A percentile compares a stretch with the other conserved stretches of the same genome.
Evolutionary conservation across 2,329 filamentous ascomycete genomes (phyloP).

Genomic region (Westerdykella sp.): DNA sequence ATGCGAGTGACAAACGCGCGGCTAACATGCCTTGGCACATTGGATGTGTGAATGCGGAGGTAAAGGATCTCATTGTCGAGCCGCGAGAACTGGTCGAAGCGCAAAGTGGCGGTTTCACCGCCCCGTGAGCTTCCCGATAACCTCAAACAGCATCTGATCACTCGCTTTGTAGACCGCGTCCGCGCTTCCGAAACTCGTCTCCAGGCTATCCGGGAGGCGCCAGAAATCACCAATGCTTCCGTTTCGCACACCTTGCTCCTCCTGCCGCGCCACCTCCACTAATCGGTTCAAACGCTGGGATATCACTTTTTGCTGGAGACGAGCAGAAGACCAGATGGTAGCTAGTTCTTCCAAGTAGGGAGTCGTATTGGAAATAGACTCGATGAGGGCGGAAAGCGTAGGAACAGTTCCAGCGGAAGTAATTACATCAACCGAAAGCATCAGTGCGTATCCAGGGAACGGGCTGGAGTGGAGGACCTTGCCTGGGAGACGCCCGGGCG

Average conservation of each 20-base stretch:
- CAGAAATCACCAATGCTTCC: slow-evolving; percentile 30
- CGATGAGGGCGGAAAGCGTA: slow-evolving; percentile 47
- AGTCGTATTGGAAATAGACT: slow-evolving; percentile 49
- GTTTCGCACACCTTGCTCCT: slow-evolving; percentile 26
- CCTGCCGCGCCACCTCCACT: slow-evolving; percentile 34
- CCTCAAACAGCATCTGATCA: slow-evolving; percentile 25
- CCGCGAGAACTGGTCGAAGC: neutral
- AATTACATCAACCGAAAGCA: slow-evolving; percentile 61
- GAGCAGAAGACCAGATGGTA: slow-evolving; percentile 55
- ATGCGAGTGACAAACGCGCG: too few relatives aligned
- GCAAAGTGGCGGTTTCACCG: neutral
- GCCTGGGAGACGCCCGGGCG: slow-evolving; percentile 22
- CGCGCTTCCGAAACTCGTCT: slow-evolving; percentile 39
- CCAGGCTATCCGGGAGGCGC: slow-evolving; percentile 35
- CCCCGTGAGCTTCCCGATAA: slow-evolving; percentile 19
- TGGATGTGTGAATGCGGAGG: too few relatives aligned
- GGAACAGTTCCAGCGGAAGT: slow-evolving; percentile 49
- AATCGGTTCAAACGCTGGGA: slow-evolving; percentile 43
- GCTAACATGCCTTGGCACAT: too few relatives aligned
- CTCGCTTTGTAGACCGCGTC: slow-evolving; percentile 40
- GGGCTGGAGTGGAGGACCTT: slow-evolving; percentile 46
- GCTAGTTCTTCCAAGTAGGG: slow-evolving; percentile 52
- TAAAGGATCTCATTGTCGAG: neutral
- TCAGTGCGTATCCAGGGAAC: slow-evolving; percentile 56
- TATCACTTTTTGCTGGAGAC: slow-evolving; percentile 47